phyloP scores from a whole-genome alignment of 352 stramenopile genomes.

The Blastocystis sp. region DNA sequence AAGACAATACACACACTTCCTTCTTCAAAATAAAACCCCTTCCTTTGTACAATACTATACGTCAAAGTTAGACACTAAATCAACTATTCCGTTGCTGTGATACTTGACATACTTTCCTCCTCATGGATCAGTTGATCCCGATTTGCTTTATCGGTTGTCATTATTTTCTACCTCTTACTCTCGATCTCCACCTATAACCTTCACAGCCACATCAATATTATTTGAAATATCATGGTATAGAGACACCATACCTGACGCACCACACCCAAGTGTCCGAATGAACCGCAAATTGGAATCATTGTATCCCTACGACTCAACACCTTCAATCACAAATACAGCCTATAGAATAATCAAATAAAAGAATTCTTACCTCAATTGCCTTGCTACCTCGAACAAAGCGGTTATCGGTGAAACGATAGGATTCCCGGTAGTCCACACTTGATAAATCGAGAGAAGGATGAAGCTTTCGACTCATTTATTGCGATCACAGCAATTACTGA shows the following conservation, averaged over 20 bases:
- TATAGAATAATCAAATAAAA: neutral
- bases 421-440: neutral
- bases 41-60: slow-evolving; percentile 1
- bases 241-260: slow-evolving; percentile 31
- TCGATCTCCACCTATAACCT: neutral
- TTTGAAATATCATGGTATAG: slow-evolving; percentile 3
- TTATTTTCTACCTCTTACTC: neutral
- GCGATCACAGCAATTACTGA: neutral
- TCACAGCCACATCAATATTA: slow-evolving; percentile 22
- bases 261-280: neutral
- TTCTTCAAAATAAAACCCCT: slow-evolving; percentile 6
- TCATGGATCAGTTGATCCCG: slow-evolving; percentile 42
- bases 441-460: neutral
- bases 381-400: neutral
- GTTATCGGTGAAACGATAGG: slow-evolving; percentile 8
- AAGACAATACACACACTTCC: slow-evolving; percentile 23
- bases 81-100: neutral
- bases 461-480: neutral
- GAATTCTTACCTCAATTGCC: neutral
- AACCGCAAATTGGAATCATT: slow-evolving; percentile 15
- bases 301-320: neutral
- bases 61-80: neutral
- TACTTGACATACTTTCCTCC: neutral
- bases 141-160: neutral
- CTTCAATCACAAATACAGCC: neutral